Percentiles rank a stretch among this genome's conserved stretches.
These are phyloP conservation scores for Blastomyces percursus DNA, from an alignment of 2,329 filamentous ascomycete species.

Conservation along the genomic window DNA sequence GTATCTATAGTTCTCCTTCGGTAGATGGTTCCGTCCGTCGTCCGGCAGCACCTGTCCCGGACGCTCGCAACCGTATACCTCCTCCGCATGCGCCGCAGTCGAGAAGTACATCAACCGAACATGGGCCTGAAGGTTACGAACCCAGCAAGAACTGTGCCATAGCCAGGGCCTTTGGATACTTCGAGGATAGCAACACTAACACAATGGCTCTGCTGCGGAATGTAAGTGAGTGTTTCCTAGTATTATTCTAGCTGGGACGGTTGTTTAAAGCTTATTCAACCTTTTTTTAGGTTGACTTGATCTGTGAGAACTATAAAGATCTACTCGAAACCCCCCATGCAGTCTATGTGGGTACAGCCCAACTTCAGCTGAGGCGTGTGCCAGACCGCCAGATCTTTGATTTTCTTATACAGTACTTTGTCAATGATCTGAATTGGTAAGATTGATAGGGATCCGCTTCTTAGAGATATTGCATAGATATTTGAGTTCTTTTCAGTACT, in stretches of 20 bases:
- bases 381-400: not conserved
- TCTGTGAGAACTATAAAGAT: not conserved
- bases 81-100: not conserved
- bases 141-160: not conserved
- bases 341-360: not conserved
- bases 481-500: too few species aligned
- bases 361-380: not conserved
- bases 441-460: not conserved
- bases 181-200: not conserved
- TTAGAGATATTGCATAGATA: not conserved
- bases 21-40: not conserved
- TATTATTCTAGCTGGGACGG: not conserved
- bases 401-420: not conserved
- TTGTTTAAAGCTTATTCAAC: not conserved
- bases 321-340: not conserved
- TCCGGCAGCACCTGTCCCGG: not conserved
- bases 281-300: not conserved
- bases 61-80: not conserved
- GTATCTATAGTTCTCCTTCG: not conserved
- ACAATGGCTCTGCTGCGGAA: not conserved
- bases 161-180: not conserved
- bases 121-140: not conserved
- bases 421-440: not conserved
- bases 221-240: not conserved
- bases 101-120: not conserved